A percentile compares a stretch with the other conserved stretches of the same genome.
Evolutionary conservation across 169 alveolate genomes (phyloP).

Genomic region (Plasmodium gonderi): DNA sequence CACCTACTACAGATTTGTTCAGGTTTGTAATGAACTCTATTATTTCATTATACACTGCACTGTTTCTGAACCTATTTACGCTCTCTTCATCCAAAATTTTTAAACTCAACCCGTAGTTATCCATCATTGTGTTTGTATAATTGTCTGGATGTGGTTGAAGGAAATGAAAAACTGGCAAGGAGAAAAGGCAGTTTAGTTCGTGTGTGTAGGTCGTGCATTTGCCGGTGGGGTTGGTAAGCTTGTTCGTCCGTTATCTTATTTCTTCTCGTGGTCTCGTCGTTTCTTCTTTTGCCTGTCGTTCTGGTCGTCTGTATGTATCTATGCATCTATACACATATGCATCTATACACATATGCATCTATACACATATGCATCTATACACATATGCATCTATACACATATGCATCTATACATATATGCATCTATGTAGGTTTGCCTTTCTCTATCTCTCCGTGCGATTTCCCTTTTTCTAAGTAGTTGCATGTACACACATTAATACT

Average conservation of each 20-base stretch:
- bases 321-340: no score
- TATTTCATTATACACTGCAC: slow-evolving; percentile 26
- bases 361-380: background rate
- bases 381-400: background rate
- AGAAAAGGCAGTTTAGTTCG: background rate
- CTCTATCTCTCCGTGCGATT: no score
- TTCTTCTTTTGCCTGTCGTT: background rate
- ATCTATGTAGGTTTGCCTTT: background rate
- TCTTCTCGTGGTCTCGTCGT: background rate
- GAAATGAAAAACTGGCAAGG: background rate
- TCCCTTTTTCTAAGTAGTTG: no score
- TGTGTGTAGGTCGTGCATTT: background rate
- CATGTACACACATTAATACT: no score
- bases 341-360: background rate
- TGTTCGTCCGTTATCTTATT: background rate
- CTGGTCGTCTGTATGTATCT: background rate
- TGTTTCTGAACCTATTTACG: slow-evolving; percentile 18
- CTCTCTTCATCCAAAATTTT: slow-evolving; percentile 47
- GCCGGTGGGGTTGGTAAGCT: background rate
- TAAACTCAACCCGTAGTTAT: slow-evolving; percentile 7
- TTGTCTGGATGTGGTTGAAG: background rate
- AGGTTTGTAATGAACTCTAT: slow-evolving; percentile 27
- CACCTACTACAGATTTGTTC: slow-evolving; percentile 45
- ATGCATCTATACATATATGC: background rate
- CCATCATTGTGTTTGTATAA: background rate